Evolutionary conservation across 2,329 filamentous ascomycete species (phyloP), one percentile per base, ranked within the genome.

Genomic region (Chrysosphaeria jannelii): DNA sequence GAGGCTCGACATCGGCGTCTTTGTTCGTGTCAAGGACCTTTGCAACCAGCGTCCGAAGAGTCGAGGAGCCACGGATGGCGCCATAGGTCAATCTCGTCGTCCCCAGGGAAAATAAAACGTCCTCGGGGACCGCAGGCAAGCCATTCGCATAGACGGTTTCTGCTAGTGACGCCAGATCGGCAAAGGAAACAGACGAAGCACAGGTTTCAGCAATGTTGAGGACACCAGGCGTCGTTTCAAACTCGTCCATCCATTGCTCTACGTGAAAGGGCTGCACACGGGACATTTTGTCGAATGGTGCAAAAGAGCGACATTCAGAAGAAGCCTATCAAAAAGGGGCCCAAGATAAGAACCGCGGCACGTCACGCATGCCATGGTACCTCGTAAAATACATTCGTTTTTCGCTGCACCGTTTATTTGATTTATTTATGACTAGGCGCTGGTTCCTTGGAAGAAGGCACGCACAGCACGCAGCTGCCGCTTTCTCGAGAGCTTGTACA

Each of bases 141-240:
- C 24, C 27, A 9, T 24, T 9, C 8, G 39, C 34, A 23, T 57
- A 53, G 32, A 63, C 53, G 21, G 57, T 15, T n/a, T 16, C 55
- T 7, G 52, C 44, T 4, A 81, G 50, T 22, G 11, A 55, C 7
- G 52, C 44, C 4, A 81, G 50, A 22, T 78, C 58, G 13, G 68
- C 52, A 28, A 81, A 46, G 0, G 71, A 78, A 12, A 81, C 50
- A 4, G 69, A 75, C 3, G 67, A 61, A 26, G 61, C 68, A 37
- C 72, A 81, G 1, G 72, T 81, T 42, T 81, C 72, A 27, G 71
- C 68, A 23, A 81, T 57, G 40, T 88, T 79, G 39, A 65, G 38
- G 3, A 57, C 51, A 5, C 48, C 50, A 0, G 54, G 52, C 3
- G 51, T 60, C 6, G 34, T 48, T 37, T 65, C 57, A 31, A 61